Conservation (phyloP, 2,329 filamentous ascomycete species). For the Epichloe amarillans region DNA sequence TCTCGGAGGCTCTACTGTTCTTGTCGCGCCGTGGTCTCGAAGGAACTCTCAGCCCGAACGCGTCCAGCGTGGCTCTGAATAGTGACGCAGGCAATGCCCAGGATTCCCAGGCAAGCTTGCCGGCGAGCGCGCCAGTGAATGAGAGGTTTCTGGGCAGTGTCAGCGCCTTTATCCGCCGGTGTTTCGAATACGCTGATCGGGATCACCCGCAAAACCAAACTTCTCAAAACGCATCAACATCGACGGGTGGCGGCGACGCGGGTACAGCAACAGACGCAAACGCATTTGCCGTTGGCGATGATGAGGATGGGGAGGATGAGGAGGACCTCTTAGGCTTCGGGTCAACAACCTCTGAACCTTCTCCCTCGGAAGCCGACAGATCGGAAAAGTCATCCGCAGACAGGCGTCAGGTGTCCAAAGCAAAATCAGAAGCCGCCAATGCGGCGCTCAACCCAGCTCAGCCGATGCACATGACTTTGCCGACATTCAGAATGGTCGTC, state of each 20-base stretch:
- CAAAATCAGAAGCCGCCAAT: conserved; percentile 68
- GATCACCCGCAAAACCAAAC: conserved; percentile 55
- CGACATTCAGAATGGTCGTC: conserved; percentile 97
- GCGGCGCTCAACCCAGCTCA: conserved; percentile 84
- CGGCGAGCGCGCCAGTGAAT: conserved; percentile 50
- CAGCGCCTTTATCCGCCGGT: conserved; percentile 87
- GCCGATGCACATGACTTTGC: conserved; percentile 87
- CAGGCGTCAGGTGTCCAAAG: conserved; percentile 39
- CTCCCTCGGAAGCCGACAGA: conserved; percentile 29
- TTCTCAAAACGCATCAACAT: conserved; percentile 10
- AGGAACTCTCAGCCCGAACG: conserved; percentile 54
- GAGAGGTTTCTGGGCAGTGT: conserved; percentile 87
- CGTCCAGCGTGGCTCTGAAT: conserved; percentile 41
- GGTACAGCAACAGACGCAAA: conserved; percentile 29
- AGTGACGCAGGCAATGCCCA: conserved; percentile 18
- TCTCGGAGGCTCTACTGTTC: conserved; percentile 88
- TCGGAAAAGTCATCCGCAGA: conserved; percentile 27
- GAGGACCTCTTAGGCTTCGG: conserved; percentile 51
- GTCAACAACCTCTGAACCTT: conserved; percentile 22
- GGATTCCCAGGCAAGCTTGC: conserved; percentile 26
- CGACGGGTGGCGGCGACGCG: conserved; percentile 4
- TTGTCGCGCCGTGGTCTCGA: conserved; percentile 79
- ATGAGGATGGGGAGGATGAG: conserved; percentile 45
- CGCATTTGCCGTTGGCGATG: conserved; percentile 62
- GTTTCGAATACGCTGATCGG: conserved; percentile 96